Conservation (phyloP, 2,329 filamentous ascomycete species). For the Pseudogymnoascus sp. region DNA sequence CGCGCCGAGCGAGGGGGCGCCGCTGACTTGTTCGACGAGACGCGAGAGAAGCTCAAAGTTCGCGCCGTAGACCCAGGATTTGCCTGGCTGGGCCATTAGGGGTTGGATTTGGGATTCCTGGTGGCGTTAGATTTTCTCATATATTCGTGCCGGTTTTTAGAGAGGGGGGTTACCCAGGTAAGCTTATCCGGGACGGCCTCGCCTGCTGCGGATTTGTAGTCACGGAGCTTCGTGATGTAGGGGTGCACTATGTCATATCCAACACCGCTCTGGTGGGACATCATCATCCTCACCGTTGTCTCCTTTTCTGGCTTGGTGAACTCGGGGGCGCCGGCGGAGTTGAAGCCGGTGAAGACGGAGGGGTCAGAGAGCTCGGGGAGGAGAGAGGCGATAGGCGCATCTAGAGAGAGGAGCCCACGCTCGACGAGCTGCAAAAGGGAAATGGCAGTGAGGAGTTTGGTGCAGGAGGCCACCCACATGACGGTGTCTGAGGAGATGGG, state of each 20-base stretch:
- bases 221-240: not conserved
- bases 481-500: not conserved
- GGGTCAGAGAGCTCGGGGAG: conserved; percentile 77
- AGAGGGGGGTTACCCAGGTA: conserved; percentile 43
- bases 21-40: not conserved
- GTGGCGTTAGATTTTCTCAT: not conserved
- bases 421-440: not conserved
- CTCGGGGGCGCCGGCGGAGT: conserved; percentile 36
- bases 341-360: conserved; percentile 45
- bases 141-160: conserved; percentile 42
- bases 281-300: not conserved
- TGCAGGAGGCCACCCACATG: not conserved
- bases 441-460: not conserved
- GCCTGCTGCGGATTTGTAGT: conserved; percentile 46
- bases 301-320: conserved; percentile 51
- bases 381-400: conserved; percentile 64
- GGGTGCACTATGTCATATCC: not conserved
- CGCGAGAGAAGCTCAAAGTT: not conserved
- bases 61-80: not conserved
- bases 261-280: not conserved
- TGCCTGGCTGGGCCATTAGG: not conserved
- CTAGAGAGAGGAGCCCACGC: not conserved
- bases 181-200: conserved; percentile 77
- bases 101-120: not conserved
- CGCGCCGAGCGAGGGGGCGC: not conserved